Conservation (phyloP, 2,329 filamentous ascomycete genomes). For the Claviceps sp. region DNA sequence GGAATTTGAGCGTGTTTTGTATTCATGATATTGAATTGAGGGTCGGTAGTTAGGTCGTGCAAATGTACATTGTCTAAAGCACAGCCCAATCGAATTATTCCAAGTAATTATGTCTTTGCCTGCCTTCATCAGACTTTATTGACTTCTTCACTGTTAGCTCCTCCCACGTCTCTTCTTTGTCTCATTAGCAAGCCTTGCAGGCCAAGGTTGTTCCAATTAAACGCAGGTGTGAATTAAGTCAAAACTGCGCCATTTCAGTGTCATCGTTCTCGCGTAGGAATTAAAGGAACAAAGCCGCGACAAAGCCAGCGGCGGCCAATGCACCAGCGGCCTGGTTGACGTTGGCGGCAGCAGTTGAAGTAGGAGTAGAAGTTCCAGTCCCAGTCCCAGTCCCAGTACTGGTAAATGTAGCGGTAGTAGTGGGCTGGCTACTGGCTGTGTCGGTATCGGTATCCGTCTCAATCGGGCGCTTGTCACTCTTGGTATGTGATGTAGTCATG, state of each 20-base stretch:
- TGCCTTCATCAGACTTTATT: too few species aligned
- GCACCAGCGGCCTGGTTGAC: slow-evolving; percentile 20
- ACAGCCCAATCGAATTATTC: too few species aligned
- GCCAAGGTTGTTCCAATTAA: too few species aligned
- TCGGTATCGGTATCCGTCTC: not conserved
- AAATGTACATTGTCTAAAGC: too few species aligned
- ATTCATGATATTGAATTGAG: too few species aligned
- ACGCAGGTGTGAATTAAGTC: too few species aligned
- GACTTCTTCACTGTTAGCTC: too few species aligned
- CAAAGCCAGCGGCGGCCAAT: slow-evolving; percentile 24
- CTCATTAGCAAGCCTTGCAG: too few species aligned
- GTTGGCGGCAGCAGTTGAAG: slow-evolving; percentile 16
- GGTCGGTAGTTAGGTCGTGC: too few species aligned
- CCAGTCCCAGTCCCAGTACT: not conserved
- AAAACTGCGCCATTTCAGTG: not conserved
- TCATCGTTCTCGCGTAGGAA: not conserved
- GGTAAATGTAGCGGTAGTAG: slow-evolving; percentile 4
- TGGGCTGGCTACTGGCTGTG: slow-evolving; percentile 1
- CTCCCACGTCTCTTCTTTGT: too few species aligned
- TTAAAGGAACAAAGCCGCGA: slow-evolving; percentile 30
- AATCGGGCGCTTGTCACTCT: not conserved
- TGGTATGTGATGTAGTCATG: not conserved
- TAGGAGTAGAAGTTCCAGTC: slow-evolving; percentile 1
- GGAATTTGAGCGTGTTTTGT: too few species aligned
- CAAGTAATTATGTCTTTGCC: too few species aligned